Evolutionary conservation across 1,284 basidiomycete genomes (phyloP), one percentile per base, ranked within the genome.

Genomic region (Ceratobasidium sp.): DNA sequence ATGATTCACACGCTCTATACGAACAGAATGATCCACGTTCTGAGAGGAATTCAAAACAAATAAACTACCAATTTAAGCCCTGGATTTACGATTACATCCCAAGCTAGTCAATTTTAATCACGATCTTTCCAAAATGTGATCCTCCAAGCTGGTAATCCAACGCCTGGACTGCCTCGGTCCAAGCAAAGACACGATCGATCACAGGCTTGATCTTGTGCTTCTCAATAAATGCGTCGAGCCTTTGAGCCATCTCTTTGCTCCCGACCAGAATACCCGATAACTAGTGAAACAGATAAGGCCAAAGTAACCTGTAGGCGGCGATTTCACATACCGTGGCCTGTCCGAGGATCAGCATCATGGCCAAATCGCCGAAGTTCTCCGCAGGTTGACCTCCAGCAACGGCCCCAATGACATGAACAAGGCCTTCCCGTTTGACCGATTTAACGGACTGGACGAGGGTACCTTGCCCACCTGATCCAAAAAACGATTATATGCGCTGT

Each of bases 111-210:
- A 64, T 49, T 24, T 64, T 64, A 24, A 65, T 65, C 4, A 65
- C 63, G n/a, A 65, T 37, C 48, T 65, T 65, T 53, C 63, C 63
- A n/a, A 65, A 65, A 11, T 65, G 63, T 22, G 63, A 65, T 1
- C 63, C 63, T 16, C 14, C 34, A 1, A 65, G 29, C 48, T 51
- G 63, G 11, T 65, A 53, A 39, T 65, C 48, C 48, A 65, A 53
- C n/a, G 63, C 63, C 5, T 53, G 48, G 27, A 65, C 24, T 5
- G 49, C 63, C 27, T 65, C 63, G 27, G 46, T 65, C 63, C 63
- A 65, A 1, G 14, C 46, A 37, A 65, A 65, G n/a, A 65, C 63
- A 22, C 63, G 63, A 46, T 65, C 63, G 37, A 64, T 14, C 27
- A 65, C 24, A 9, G 63, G 63, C 31, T 65, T 53, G 34, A 65